Evolutionary conservation across 2,329 filamentous ascomycete species (phyloP).

Genomic region (Colletotrichum spinosum): DNA sequence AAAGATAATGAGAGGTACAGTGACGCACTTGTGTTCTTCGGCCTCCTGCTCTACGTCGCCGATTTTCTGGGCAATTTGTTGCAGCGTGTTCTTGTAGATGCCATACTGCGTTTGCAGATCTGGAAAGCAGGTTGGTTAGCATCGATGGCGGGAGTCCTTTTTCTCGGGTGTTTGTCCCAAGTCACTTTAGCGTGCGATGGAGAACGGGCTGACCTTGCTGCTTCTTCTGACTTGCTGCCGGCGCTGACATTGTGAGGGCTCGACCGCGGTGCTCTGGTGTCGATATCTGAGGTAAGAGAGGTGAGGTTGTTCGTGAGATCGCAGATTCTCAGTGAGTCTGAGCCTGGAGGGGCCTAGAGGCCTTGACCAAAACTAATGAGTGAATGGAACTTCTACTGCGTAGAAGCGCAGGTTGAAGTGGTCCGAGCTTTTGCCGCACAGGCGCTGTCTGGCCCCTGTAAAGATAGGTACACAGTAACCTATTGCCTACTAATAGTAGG

Average conservation of each 20-base stretch:
- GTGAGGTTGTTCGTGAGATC: constrained; percentile 9
- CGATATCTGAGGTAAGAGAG: background rate
- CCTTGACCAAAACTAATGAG: background rate
- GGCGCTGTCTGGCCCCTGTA: background rate
- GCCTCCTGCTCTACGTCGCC: constrained; percentile 97
- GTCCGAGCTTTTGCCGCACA: constrained; percentile 35
- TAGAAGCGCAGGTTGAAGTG: constrained; percentile 21
- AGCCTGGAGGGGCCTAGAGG: too few species aligned
- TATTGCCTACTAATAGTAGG: too few species aligned
- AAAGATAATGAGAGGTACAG: constrained; percentile 29
- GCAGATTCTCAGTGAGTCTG: constrained; percentile 4
- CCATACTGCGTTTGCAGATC: constrained; percentile 85
- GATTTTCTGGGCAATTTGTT: constrained; percentile 95
- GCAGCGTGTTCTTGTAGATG: constrained; percentile 82
- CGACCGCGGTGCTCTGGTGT: background rate
- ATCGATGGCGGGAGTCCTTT: constrained; percentile 25
- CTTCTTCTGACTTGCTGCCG: constrained; percentile 69
- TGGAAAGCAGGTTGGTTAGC: constrained; percentile 49
- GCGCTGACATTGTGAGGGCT: constrained; percentile 56
- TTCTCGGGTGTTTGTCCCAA: background rate
- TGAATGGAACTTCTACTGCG: constrained; percentile 23
- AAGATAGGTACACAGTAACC: background rate
- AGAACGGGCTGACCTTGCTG: constrained; percentile 72
- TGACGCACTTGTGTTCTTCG: constrained; percentile 94
- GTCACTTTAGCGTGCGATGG: background rate